Percentiles rank a stretch among this genome's conserved stretches.
These are phyloP conservation scores for Rhizopogon sp. DNA, from an alignment of 768 basidiomycete species.

Conservation along the genomic window DNA sequence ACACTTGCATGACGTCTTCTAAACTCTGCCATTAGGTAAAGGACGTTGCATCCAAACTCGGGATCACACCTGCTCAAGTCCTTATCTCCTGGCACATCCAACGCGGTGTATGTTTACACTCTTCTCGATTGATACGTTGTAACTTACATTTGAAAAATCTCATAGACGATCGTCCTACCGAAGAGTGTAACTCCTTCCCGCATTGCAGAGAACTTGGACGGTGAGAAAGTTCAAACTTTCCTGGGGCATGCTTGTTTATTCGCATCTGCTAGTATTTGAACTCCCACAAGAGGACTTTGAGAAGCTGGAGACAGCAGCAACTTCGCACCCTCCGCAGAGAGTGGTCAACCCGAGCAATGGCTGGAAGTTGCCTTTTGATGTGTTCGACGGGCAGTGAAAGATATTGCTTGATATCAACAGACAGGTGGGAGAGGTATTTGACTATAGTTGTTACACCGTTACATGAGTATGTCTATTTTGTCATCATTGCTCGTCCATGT, in stretches of 20 bases:
- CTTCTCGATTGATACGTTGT: background rate
- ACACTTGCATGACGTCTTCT: background rate
- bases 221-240: constrained; percentile 27
- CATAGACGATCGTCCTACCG: constrained; percentile 63
- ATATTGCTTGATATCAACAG: background rate
- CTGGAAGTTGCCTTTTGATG: constrained; percentile 59
- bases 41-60: constrained; percentile 53
- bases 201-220: constrained; percentile 64
- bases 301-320: constrained; percentile 34
- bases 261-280: constrained; percentile 20
- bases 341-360: constrained; percentile 52
- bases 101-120: constrained; percentile 49
- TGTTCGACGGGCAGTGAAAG: constrained; percentile 45
- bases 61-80: constrained; percentile 71
- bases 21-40: constrained; percentile 34
- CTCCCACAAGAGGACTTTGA: constrained; percentile 35
- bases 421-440: too few species aligned
- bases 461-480: too few species aligned
- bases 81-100: constrained; percentile 75
- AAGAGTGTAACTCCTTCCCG: constrained; percentile 72
- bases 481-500: too few species aligned
- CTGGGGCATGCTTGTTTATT: background rate
- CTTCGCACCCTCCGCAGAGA: constrained; percentile 34
- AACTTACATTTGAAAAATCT: background rate
- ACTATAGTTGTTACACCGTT: too few species aligned